phyloP scores from a whole-genome alignment of 2,329 filamentous ascomycete species.

The Pseudogymnoascus sp. region DNA sequence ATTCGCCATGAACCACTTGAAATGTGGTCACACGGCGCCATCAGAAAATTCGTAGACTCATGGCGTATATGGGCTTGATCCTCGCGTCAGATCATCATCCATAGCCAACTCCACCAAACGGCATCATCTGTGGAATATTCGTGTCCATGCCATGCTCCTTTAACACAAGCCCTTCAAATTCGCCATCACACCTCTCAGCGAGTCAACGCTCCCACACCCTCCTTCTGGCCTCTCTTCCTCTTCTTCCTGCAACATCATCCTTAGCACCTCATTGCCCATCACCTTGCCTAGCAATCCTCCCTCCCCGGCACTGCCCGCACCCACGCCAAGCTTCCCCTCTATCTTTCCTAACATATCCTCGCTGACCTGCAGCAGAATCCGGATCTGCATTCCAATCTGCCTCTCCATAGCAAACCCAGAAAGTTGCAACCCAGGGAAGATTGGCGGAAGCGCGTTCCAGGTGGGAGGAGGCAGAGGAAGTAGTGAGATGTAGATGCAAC shows the following conservation, averaged over 20 bases:
- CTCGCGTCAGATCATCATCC: no score
- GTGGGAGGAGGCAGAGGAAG: neutral
- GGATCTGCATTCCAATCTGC: neutral
- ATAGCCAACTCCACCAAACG: no score
- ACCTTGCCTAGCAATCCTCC: neutral
- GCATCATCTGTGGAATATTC: no score
- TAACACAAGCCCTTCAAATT: neutral
- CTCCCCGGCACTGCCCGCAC: neutral
- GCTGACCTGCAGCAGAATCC: neutral
- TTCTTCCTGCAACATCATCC: slow-evolving; percentile 1
- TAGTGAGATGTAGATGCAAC: neutral
- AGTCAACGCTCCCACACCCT: neutral
- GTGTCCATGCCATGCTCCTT: no score
- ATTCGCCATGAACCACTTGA: no score
- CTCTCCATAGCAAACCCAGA: neutral
- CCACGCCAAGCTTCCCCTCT: neutral
- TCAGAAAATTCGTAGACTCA: no score
- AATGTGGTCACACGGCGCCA: no score
- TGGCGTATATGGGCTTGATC: no score
- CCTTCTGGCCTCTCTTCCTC: slow-evolving; percentile 1
- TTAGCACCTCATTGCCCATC: neutral
- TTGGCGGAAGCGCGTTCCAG: neutral
- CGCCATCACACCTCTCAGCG: neutral
- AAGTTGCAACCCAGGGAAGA: neutral
- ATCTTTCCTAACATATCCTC: neutral